Conservation (phyloP, 2,329 filamentous ascomycete species). For the Thielaviopsis musarum region DNA sequence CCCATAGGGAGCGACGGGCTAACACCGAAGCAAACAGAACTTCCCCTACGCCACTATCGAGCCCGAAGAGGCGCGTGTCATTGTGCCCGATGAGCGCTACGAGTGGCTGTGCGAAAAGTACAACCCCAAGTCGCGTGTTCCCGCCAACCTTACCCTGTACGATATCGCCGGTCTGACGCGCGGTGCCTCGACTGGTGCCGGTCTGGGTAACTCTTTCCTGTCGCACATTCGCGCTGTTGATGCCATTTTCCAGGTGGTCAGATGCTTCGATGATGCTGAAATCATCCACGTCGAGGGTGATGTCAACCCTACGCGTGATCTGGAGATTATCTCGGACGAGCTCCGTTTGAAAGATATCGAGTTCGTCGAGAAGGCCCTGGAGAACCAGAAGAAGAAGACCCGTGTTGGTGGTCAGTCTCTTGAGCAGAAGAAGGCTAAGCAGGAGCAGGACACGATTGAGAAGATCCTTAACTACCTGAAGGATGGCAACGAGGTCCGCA, state of each 20-base stretch:
- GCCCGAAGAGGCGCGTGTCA: conserved; percentile 91
- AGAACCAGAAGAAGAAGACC: conserved; percentile 86
- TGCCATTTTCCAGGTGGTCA: conserved; percentile 93
- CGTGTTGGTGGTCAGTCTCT: conserved; percentile 83
- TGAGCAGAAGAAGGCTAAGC: conserved; percentile 93
- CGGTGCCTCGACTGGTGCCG: conserved; percentile 90
- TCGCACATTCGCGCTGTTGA: conserved; percentile 97
- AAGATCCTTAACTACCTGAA: conserved; percentile 73
- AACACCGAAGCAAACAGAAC: conserved; percentile 39
- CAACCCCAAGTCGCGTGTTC: conserved; percentile 93
- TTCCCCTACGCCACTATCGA: conserved; percentile 99
- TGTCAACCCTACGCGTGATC: conserved; percentile 83
- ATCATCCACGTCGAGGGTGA: conserved; percentile 99
- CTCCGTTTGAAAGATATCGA: conserved; percentile 96
- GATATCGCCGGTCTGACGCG: conserved; percentile 95
- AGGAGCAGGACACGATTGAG: conserved; percentile 85
- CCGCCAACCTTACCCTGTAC: conserved; percentile 93
- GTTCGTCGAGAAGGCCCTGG: conserved; percentile 90
- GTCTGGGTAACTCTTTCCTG: conserved; percentile 94
- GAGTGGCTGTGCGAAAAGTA: conserved; percentile 95
- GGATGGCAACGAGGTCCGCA: conserved; percentile 83
- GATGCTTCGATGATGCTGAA: conserved; percentile 96
- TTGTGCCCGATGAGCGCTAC: conserved; percentile 90
- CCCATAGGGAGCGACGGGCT: conserved; percentile 20
- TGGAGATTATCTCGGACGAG: conserved; percentile 95